Evolutionary conservation across 2,329 filamentous ascomycete species (phyloP), one percentile per base, ranked within the genome.

Genomic region (Laburnicola sp.): DNA sequence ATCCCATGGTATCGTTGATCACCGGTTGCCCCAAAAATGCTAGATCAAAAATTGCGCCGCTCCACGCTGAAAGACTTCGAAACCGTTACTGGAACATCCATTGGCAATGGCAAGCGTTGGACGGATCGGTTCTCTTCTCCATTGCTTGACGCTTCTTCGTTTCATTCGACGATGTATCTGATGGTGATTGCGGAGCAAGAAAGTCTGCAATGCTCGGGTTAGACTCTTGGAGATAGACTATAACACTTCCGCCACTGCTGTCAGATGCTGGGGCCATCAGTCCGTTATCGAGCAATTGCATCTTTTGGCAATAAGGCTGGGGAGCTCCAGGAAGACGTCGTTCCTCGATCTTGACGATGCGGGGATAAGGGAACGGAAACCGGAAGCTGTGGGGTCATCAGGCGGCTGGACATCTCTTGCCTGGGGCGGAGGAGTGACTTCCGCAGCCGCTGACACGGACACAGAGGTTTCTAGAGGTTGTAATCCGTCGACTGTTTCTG

Each of bases 321-420:
- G 75, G 66, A 4, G 75, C 71, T 37, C 75, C 72, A 6, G 76
- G 71, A 16, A 81, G 65, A 23, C 86, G 80, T 45, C 84, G 82
- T 69, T 88, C 85, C 66, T 86, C 82, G 39, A 88, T 78, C 69
- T 88, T 88, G 61, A 87, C 76, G 25, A 82, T 76, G 44, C 81
- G 83, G 1, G 85, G 83, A 57, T 82, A 81, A 2, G 48, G 46
- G 32, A 50, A 49, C 3, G 45, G 41, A 8, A 47, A 47, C 3
- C 45, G 45, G 11, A 45, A 46, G 25, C n/a, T 38, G 22, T 25
- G 4, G 25, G 30, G 26, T 48, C 39, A 4, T 54, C 46, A n/a
- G 43, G 51, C 7, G 31, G 28, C 31, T 40, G 43, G 7, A 31
- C 23, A 34, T 21, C 32, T 23, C 40, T 38, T 38, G 11, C 27